Percentiles rank a stretch among this genome's conserved stretches.
These are phyloP conservation scores for Colletotrichum sublineola DNA, from an alignment of 2,329 filamentous ascomycete genomes.

Conservation along the genomic window DNA sequence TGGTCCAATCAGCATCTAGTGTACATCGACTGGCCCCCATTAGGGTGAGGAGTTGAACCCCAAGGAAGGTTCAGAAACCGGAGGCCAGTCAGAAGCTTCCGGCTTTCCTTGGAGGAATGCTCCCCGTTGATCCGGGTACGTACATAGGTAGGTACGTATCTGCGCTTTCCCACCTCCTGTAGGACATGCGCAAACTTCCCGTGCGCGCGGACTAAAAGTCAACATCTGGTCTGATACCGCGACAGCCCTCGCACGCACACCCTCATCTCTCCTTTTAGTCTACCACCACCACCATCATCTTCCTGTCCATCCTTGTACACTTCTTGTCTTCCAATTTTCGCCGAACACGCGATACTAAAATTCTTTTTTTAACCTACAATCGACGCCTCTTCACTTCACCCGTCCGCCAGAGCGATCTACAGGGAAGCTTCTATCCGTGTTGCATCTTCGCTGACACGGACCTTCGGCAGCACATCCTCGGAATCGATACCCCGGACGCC, in stretches of 20 bases:
- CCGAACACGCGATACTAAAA: background rate
- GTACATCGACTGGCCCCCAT: background rate
- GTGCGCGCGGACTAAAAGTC: slow-evolving; percentile 36
- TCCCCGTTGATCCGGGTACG: slow-evolving; percentile 22
- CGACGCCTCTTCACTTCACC: slow-evolving; percentile 23
- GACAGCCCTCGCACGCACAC: slow-evolving; percentile 34
- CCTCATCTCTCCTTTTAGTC: slow-evolving; percentile 30
- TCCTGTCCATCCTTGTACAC: slow-evolving; percentile 16
- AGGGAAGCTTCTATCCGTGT: slow-evolving; percentile 32
- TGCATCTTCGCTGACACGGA: slow-evolving; percentile 30
- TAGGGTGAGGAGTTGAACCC: background rate
- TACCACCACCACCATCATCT: background rate
- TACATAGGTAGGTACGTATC: slow-evolving; percentile 7
- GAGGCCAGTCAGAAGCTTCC: slow-evolving; percentile 2
- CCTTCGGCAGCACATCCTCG: slow-evolving; percentile 20
- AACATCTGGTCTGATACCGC: slow-evolving; percentile 37
- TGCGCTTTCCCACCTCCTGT: slow-evolving; percentile 36
- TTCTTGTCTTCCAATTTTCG: slow-evolving; percentile 5
- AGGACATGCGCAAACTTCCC: slow-evolving; percentile 41
- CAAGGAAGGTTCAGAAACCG: slow-evolving; percentile 1
- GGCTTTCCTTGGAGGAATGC: background rate
- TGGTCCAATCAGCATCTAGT: background rate
- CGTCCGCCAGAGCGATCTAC: slow-evolving; percentile 16
- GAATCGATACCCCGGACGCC: slow-evolving; percentile 31
- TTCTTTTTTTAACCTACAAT: slow-evolving; percentile 33